A percentile compares a stretch with the other conserved stretches of the same genome.
These are phyloP conservation scores for Biscogniauxia marginata DNA, from an alignment of 2,329 filamentous ascomycete genomes.

Conservation along the genomic window DNA sequence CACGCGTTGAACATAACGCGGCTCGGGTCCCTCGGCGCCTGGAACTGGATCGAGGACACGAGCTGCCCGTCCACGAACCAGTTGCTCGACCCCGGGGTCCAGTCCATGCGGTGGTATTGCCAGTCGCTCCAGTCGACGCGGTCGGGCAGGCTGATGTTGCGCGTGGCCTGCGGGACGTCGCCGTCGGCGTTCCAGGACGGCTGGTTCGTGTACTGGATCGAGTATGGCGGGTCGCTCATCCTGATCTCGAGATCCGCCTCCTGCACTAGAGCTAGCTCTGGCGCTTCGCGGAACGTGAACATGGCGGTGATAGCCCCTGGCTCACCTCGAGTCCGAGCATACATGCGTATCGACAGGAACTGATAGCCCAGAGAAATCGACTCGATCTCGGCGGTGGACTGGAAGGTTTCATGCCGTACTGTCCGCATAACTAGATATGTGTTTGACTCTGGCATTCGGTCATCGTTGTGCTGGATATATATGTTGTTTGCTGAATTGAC, in stretches of 20 bases:
- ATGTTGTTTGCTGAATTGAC: constrained; percentile 41
- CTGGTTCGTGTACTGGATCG: constrained; percentile 52
- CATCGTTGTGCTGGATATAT: constrained; percentile 44
- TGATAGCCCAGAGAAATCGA: constrained; percentile 35
- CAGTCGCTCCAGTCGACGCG: constrained; percentile 44
- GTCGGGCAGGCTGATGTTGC: constrained; percentile 38
- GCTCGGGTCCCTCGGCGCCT: constrained; percentile 46
- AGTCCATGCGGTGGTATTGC: constrained; percentile 52
- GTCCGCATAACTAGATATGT: constrained; percentile 51
- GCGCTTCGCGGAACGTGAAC: constrained; percentile 46
- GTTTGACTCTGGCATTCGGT: constrained; percentile 30
- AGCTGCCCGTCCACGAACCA: constrained; percentile 50
- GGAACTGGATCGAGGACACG: constrained; percentile 45
- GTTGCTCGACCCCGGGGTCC: constrained; percentile 44
- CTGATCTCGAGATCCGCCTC: constrained; percentile 42
- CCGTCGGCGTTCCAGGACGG: constrained; percentile 42
- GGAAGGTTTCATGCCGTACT: constrained; percentile 42
- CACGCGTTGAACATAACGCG: constrained; percentile 51
- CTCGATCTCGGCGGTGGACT: constrained; percentile 49
- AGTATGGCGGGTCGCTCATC: constrained; percentile 35
- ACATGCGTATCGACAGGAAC: constrained; percentile 47
- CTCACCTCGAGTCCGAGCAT: constrained; percentile 46
- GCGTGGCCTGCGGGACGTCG: constrained; percentile 42
- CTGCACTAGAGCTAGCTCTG: constrained; percentile 28
- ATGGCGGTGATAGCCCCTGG: constrained; percentile 50